A percentile compares a stretch with the other conserved stretches of the same genome.
Conservation (phyloP, 2,329 filamentous ascomycete species). For the Gremmenia infestans region DNA sequence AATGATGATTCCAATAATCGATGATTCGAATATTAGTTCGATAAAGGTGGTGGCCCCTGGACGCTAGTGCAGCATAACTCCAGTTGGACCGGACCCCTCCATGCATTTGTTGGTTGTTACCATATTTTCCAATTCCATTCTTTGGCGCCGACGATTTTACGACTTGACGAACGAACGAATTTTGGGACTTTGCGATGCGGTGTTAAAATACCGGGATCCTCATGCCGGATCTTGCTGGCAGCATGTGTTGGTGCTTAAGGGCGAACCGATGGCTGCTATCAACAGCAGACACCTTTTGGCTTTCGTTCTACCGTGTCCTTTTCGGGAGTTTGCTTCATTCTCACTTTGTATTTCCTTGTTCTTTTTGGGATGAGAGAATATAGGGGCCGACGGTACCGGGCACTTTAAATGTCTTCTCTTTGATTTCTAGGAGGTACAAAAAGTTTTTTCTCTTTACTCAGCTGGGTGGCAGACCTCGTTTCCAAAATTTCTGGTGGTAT, state of each 20-base stretch:
- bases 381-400: neutral
- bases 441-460: neutral
- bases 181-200: neutral
- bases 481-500: neutral
- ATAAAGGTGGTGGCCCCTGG: conserved; percentile 19
- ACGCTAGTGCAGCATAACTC: conserved; percentile 33
- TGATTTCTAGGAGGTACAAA: neutral
- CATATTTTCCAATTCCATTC: conserved; percentile 12
- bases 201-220: neutral
- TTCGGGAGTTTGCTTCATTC: conserved; percentile 3
- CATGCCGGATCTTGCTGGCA: neutral
- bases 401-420: neutral
- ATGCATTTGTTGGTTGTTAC: conserved; percentile 1
- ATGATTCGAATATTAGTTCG: conserved; percentile 12
- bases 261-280: neutral
- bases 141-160: conserved; percentile 18
- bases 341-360: neutral
- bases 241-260: neutral
- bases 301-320: conserved; percentile 1
- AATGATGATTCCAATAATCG: conserved; percentile 16
- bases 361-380: neutral
- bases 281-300: neutral
- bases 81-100: conserved; percentile 10
- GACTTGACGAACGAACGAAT: conserved; percentile 15
- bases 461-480: neutral